Base-by-base conservation (phyloP, 1,284 basidiomycete species). In the Ceratobasidium sp. region DNA sequence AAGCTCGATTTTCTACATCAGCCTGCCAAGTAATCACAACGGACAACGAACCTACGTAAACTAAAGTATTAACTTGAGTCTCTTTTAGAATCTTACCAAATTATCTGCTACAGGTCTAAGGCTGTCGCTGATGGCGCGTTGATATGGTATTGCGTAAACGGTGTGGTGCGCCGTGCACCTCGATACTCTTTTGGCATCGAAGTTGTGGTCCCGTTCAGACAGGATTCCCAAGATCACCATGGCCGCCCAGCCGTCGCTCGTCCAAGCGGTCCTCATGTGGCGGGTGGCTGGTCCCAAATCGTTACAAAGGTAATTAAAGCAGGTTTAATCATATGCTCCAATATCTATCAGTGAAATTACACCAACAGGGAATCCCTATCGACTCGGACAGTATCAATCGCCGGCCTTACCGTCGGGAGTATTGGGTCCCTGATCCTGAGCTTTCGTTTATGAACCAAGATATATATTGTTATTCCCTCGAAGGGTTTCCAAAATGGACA, bases 81-180 rank as follows among this genome's bases (percentile, higher is more conserved):
- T 53, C 2, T 32, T 23, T 21, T 12, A 39, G 36, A 10, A 28
- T 26, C 30, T 21, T 46, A 73, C 67, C 18, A 52, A 65, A 1
- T 71, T 62, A 34, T 67, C 72, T 10, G 72, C 71, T 16, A 41
- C 72, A 2, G 67, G 71, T 45, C n/a, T n/a, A n/a, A n/a, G 72
- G 72, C n/a, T n/a, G n/a, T n/a, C n/a, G n/a, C n/a, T n/a, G n/a
- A n/a, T n/a, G n/a, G n/a, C n/a, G n/a, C n/a, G n/a, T 18, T 73
- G 23, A 71, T 73, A 3, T 73, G 72, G 72, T 30, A 62, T 28
- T 53, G 30, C 30, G 30, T 30, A 34, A 48, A 46, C 10, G 39
- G 55, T 21, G 72, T 73, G 2, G 52, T 39, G 6, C 50, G 52
- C 34, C 64, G 72, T 8, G 53, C 57, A 14, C 43, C 58, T 26